phyloP scores from a whole-genome alignment of 2,329 filamentous ascomycete species.

The Sporothrix dimorphospora region DNA sequence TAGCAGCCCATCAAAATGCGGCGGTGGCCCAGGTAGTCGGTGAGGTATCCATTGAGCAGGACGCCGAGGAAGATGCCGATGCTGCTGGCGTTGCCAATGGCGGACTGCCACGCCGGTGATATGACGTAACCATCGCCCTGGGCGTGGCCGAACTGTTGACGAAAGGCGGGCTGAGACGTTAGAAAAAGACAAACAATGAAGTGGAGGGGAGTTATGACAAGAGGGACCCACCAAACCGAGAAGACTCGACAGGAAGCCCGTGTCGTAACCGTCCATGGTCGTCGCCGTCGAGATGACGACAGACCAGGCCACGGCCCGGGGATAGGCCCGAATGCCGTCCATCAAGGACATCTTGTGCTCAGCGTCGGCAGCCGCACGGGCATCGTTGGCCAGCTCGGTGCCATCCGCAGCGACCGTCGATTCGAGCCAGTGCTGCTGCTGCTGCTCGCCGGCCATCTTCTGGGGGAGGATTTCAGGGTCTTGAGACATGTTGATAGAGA shows the following conservation, averaged over 20 bases:
- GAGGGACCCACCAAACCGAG: not conserved
- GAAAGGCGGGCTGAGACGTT: not conserved
- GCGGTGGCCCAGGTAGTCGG: slow-evolving; percentile 19
- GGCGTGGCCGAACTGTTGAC: not conserved
- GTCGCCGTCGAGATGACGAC: slow-evolving; percentile 18
- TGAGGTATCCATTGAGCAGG: not conserved
- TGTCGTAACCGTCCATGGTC: slow-evolving; percentile 26
- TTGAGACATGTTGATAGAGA: not conserved
- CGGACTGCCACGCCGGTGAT: slow-evolving; percentile 15
- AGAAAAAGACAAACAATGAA: not conserved
- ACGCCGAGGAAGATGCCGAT: slow-evolving; percentile 20
- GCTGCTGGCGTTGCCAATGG: slow-evolving; percentile 12
- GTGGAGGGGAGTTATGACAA: no score
- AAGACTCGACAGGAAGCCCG: slow-evolving; percentile 16
- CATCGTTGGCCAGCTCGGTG: slow-evolving; percentile 7
- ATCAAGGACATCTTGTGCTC: slow-evolving; percentile 21
- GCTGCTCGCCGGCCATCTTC: not conserved
- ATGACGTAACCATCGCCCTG: slow-evolving; percentile 10
- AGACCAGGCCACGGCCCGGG: slow-evolving; percentile 21
- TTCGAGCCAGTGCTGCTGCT: not conserved
- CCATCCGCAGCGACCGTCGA: not conserved
- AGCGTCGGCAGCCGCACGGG: slow-evolving; percentile 10
- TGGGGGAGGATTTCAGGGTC: not conserved
- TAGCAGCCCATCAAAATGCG: slow-evolving; percentile 14
- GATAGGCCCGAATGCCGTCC: slow-evolving; percentile 15